These are phyloP conservation scores for Fraxinus xanthoxyloides DNA, from an alignment of 305 asterid species.

Conservation along the genomic window DNA sequence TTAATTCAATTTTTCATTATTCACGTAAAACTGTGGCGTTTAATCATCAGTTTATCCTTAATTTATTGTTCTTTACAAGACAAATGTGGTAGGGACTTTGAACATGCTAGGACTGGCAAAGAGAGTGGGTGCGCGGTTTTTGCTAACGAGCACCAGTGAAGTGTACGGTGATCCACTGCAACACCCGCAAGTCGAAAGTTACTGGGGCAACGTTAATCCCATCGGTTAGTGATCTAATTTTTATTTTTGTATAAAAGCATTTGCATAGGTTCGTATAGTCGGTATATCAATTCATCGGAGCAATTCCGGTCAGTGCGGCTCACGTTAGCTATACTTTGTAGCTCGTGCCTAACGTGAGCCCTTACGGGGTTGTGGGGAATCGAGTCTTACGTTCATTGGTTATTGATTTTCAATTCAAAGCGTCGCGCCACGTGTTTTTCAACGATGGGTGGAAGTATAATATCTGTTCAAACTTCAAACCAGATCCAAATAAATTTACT, in stretches of 20 bases:
- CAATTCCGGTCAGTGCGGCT: constrained; percentile 23
- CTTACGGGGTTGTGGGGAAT: background rate
- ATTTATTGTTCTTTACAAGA: constrained; percentile 48
- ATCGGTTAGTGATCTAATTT: constrained; percentile 43
- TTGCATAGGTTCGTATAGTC: constrained; percentile 5
- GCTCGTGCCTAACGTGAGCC: constrained; percentile 28
- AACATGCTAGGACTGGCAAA: constrained; percentile 80
- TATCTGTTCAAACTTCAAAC: constrained; percentile 17
- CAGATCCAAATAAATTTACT: background rate
- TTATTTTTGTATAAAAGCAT: background rate
- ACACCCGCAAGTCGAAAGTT: constrained; percentile 73
- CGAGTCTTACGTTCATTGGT: background rate
- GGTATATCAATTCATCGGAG: background rate
- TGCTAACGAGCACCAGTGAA: constrained; percentile 85
- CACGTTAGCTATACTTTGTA: background rate
- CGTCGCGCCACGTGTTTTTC: constrained; percentile 35
- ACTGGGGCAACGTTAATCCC: constrained; percentile 85
- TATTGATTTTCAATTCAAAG: background rate
- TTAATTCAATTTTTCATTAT: background rate
- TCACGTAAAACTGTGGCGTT: background rate
- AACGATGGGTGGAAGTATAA: background rate
- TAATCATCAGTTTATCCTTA: constrained; percentile 32
- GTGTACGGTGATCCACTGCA: constrained; percentile 77
- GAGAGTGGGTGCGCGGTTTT: constrained; percentile 76
- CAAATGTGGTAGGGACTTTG: constrained; percentile 77